A percentile compares a stretch with the other conserved stretches of the same genome.
These are phyloP conservation scores for Penicillium flavigenum DNA, from an alignment of 495 filamentous ascomycete species.

Conservation along the genomic window DNA sequence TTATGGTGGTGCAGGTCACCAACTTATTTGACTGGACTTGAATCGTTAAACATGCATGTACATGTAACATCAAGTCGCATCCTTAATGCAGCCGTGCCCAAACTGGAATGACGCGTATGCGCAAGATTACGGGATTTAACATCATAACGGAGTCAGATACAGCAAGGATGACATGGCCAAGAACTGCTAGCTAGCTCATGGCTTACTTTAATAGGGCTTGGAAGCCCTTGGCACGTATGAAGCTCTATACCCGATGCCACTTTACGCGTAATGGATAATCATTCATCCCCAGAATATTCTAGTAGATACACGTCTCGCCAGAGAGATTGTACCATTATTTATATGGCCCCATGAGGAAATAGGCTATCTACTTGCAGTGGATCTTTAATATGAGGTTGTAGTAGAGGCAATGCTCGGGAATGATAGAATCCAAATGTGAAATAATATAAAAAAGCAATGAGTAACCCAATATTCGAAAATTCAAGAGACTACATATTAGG, in stretches of 20 bases:
- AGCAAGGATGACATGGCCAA: neutral
- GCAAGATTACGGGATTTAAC: neutral
- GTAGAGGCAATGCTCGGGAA: neutral
- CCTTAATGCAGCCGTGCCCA: constrained; percentile 8
- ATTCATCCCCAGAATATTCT: neutral
- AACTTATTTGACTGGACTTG: neutral
- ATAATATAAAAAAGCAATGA: neutral
- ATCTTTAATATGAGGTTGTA: neutral
- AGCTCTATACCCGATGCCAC: neutral
- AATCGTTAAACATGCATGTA: neutral
- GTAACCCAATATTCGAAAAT: too few relatives aligned
- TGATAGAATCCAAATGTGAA: neutral
- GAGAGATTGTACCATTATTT: neutral
- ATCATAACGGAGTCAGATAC: neutral
- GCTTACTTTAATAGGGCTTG: neutral
- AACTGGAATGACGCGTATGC: neutral
- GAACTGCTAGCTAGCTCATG: neutral
- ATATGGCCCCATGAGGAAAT: neutral
- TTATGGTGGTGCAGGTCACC: neutral
- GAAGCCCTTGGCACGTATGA: neutral
- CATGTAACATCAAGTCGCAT: constrained; percentile 11
- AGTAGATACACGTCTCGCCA: neutral
- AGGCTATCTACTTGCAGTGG: neutral
- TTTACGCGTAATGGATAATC: neutral
- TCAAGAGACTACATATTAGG: too few relatives aligned